Evolutionary conservation across 108 stramenopile species (phyloP), one percentile per base, ranked within the genome.

Genomic region (Pelagomonas calceolata): DNA sequence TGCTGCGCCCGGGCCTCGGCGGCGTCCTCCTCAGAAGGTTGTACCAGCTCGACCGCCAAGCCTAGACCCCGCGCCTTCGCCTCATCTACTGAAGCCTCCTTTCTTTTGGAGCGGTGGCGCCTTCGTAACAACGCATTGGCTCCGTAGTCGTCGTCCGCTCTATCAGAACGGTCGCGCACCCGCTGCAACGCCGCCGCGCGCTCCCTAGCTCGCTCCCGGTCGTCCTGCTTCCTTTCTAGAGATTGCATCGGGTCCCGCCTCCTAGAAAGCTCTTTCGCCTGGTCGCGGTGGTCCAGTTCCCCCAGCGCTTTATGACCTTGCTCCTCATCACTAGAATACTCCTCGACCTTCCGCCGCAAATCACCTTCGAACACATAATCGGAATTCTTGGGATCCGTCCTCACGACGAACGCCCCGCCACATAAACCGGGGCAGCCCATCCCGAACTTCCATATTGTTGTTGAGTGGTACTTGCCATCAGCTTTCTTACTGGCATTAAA

Each of bases 401-500:
- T 18, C 1, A 82, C 82, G 30, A 81, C 45, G 46, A 83, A 64
- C 16, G 32, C 60, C 15, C 34, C 44, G 43, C 70, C 71, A 75
- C 82, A 82, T n/a, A n/a, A n/a, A 0, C 77, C 63, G 66, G 74
- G 76, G 76, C 82, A 83, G 36, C 74, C 76, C 82, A 83, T 83
- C 32, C 34, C 44, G 71, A 83, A 83, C 69, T 75, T 65, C 78
- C 78, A 83, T 17, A 83, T 77, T 34, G 75, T 79, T 14, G 82
- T 83, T 30, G 75, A 69, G 70, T 73, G 81, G 69, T 83, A 83
- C 30, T 76, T 78, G 31, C 82, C 82, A 34, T 75, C 81, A 60
- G 79, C 72, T 15, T 79, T 79, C 64, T 83, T 83, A 35, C 76
- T 81, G 12, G 82, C 82, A 65, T 83, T 83, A 68, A 82, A 83